phyloP scores from a whole-genome alignment of 768 basidiomycete species.

The Trametes punicea region DNA sequence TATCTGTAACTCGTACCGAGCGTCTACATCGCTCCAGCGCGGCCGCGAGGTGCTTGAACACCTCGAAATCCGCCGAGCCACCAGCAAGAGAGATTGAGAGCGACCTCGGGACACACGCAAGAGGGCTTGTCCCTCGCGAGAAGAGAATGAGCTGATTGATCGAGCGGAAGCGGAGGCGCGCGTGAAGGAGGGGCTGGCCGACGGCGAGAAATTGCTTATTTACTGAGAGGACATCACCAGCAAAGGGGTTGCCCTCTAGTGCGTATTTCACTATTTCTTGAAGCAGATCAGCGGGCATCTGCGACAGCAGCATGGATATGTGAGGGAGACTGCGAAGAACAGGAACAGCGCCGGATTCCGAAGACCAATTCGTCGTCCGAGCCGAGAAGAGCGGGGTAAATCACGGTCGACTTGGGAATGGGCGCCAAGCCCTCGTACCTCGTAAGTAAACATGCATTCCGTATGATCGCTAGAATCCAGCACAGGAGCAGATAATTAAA shows the following conservation, averaged over 20 bases:
- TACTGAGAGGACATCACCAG: conserved; percentile 22
- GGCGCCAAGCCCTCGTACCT: too few relatives aligned
- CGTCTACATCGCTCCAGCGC: conserved; percentile 28
- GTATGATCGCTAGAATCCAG: too few relatives aligned
- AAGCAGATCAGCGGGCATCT: conserved; percentile 24
- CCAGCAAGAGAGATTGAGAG: conserved; percentile 32
- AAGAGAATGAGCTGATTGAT: conserved; percentile 27
- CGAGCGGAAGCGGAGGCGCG: conserved; percentile 25
- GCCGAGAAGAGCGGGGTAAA: too few relatives aligned
- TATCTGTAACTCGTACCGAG: not conserved
- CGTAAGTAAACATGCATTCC: too few relatives aligned
- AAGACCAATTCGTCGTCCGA: too few relatives aligned
- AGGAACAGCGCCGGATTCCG: not conserved
- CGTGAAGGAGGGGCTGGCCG: conserved; percentile 24
- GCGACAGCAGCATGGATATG: conserved; percentile 19
- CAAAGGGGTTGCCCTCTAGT: conserved; percentile 13
- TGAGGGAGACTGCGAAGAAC: not conserved
- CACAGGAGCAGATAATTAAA: too few relatives aligned
- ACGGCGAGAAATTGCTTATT: conserved; percentile 19
- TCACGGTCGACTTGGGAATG: too few relatives aligned
- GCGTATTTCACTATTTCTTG: conserved; percentile 24
- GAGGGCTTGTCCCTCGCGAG: conserved; percentile 6
- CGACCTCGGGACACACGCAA: conserved; percentile 27
- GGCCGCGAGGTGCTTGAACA: conserved; percentile 28
- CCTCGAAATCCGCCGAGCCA: conserved; percentile 26